A percentile compares a stretch with the other conserved stretches of the same genome.
Conservation (phyloP, 2,329 filamentous ascomycete genomes). For the Teratosphaeria nubilosa region DNA sequence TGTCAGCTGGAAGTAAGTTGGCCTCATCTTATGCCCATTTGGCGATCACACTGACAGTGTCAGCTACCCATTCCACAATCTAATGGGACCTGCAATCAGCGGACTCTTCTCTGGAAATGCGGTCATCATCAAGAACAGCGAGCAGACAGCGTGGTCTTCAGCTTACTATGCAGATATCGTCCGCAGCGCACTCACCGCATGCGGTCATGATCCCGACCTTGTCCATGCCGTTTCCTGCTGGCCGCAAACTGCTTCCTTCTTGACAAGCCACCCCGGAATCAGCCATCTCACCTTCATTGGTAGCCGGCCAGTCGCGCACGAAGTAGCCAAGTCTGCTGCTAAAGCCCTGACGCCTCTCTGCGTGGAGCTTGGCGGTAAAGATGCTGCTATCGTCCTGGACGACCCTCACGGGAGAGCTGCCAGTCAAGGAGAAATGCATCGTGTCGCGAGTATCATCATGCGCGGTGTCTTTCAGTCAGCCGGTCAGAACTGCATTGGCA, state of each 20-base stretch:
- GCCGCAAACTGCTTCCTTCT: slow-evolving; percentile 66
- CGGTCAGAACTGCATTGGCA: slow-evolving; percentile 95
- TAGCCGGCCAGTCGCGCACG: slow-evolving; percentile 73
- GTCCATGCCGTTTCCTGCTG: slow-evolving; percentile 83
- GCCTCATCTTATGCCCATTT: background rate
- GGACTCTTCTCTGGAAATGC: slow-evolving; percentile 85
- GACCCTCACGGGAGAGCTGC: slow-evolving; percentile 43
- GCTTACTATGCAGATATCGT: slow-evolving; percentile 72
- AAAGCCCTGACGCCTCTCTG: slow-evolving; percentile 78
- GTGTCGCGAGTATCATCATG: slow-evolving; percentile 73
- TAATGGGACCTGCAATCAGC: slow-evolving; percentile 83
- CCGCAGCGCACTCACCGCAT: slow-evolving; percentile 66
- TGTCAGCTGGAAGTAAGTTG: slow-evolving; percentile 83
- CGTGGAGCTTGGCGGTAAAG: slow-evolving; percentile 90
- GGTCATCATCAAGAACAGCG: slow-evolving; percentile 86
- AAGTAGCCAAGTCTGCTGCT: slow-evolving; percentile 78
- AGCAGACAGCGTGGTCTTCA: slow-evolving; percentile 90
- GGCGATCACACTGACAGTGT: background rate
- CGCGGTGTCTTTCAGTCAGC: slow-evolving; percentile 90
- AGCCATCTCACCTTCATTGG: slow-evolving; percentile 94
- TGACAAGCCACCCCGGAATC: slow-evolving; percentile 78
- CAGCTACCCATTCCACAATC: slow-evolving; percentile 64
- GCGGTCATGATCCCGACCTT: slow-evolving; percentile 71
- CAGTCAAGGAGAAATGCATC: slow-evolving; percentile 44
- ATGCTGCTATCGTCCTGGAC: slow-evolving; percentile 82